phyloP scores from a whole-genome alignment of 768 basidiomycete species.

The Pilatotrama ljubarskyi region DNA sequence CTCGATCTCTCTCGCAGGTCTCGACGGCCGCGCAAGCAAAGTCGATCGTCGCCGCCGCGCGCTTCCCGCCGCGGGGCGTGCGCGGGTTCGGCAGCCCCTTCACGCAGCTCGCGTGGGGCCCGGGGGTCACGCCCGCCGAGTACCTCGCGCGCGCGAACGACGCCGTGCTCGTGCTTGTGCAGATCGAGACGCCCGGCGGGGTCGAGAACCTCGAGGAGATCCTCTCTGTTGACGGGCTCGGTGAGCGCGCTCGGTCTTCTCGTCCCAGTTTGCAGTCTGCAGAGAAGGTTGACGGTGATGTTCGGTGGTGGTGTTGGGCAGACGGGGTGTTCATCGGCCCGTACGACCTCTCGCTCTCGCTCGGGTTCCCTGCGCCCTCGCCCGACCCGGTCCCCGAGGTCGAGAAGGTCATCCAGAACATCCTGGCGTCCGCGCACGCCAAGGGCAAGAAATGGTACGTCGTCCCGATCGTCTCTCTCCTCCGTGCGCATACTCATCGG shows the following conservation, averaged over 20 bases:
- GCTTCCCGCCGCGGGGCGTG: constrained; percentile 61
- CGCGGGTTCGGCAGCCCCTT: constrained; percentile 69
- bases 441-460: constrained; percentile 66
- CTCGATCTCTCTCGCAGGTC: constrained; percentile 40
- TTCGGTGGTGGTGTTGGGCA: constrained; percentile 17
- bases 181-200: constrained; percentile 45
- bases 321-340: constrained; percentile 66
- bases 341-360: constrained; percentile 63
- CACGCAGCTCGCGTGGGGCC: constrained; percentile 57
- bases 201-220: constrained; percentile 44
- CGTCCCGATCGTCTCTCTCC: background rate
- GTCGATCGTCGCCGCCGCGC: constrained; percentile 55
- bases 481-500: background rate
- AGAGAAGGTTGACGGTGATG: background rate
- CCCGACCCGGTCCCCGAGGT: constrained; percentile 67
- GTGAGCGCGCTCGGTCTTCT: constrained; percentile 20
- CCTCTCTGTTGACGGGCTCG: constrained; percentile 39
- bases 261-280: background rate
- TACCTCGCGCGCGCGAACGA: constrained; percentile 53
- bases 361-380: constrained; percentile 59
- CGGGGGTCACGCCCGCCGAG: constrained; percentile 42
- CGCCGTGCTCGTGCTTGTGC: constrained; percentile 36
- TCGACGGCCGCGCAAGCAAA: constrained; percentile 57
- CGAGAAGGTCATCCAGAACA: constrained; percentile 56
- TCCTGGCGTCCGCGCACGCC: constrained; percentile 49